These are phyloP conservation scores for Chlorella ohadii DNA, from an alignment of 139 green algal genomes.

Conservation along the genomic window DNA sequence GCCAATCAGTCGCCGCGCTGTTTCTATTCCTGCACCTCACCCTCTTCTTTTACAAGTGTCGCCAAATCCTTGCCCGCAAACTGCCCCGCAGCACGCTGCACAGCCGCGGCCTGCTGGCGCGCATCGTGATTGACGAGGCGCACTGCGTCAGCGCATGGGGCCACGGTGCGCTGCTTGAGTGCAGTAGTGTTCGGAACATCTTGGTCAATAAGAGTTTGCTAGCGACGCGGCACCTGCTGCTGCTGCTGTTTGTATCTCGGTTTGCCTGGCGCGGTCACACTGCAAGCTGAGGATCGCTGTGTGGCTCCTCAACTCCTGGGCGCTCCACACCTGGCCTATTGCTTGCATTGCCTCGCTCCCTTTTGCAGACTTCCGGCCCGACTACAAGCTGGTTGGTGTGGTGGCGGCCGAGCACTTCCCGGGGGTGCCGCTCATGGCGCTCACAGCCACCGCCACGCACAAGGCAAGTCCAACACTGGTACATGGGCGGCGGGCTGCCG, in stretches of 20 bases:
- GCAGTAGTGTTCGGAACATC: too few relatives aligned
- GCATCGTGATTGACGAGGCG: slow-evolving; percentile 83
- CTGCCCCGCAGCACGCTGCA: slow-evolving; percentile 16
- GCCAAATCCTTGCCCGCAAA: neutral
- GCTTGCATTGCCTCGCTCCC: neutral
- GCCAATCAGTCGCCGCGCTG: too few relatives aligned
- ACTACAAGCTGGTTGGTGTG: slow-evolving; percentile 76
- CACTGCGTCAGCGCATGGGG: slow-evolving; percentile 85
- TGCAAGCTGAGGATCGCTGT: too few relatives aligned
- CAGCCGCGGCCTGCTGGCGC: slow-evolving; percentile 53
- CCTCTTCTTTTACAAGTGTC: too few relatives aligned
- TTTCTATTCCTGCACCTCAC: too few relatives aligned
- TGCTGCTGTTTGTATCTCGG: too few relatives aligned
- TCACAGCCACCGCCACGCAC: slow-evolving; percentile 81
- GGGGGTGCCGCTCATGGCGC: slow-evolving; percentile 65
- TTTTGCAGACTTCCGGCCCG: slow-evolving; percentile 74
- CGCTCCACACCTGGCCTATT: too few relatives aligned
- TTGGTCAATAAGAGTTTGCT: too few relatives aligned
- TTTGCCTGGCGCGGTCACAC: too few relatives aligned
- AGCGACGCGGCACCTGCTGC: too few relatives aligned
- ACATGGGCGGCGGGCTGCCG: too few relatives aligned
- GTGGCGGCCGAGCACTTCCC: slow-evolving; percentile 58
- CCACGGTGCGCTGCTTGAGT: slow-evolving; percentile 59
- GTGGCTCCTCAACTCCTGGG: too few relatives aligned
- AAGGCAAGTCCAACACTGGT: slow-evolving; percentile 21